Percentiles rank a stretch among this genome's conserved stretches.
These are phyloP conservation scores for Scalesia atractyloides DNA, from an alignment of 129 eudicot species.

Conservation along the genomic window DNA sequence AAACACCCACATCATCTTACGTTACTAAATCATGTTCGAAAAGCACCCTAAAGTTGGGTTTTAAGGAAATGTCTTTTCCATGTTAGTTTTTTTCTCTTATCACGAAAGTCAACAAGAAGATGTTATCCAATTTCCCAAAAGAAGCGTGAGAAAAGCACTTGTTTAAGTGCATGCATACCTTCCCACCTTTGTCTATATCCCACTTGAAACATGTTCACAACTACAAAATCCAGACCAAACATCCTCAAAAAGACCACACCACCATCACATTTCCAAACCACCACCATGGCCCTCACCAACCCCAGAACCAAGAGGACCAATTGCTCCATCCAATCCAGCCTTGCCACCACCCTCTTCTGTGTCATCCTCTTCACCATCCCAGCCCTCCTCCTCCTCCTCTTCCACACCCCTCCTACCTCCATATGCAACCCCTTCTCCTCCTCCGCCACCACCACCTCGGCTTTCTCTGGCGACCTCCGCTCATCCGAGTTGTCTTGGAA, in stretches of 20 bases:
- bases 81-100: too few species aligned
- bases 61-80: too few species aligned
- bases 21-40: too few species aligned
- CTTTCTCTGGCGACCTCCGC: constrained; percentile 74
- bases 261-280: constrained; percentile 28
- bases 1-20: too few species aligned
- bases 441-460: constrained; percentile 25
- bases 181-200: constrained; percentile 38
- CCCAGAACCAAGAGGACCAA: constrained; percentile 52
- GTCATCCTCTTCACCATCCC: constrained; percentile 84
- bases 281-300: constrained; percentile 54
- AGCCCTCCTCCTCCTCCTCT: constrained; percentile 76
- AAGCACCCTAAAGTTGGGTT: too few species aligned
- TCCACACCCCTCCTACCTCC: constrained; percentile 64
- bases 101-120: constrained; percentile 10
- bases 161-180: constrained; percentile 58
- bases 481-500: constrained; percentile 78
- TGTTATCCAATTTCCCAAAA: constrained; percentile 33
- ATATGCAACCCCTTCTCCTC: constrained; percentile 44
- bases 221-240: constrained; percentile 32
- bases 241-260: constrained; percentile 21
- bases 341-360: constrained; percentile 71
- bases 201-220: constrained; percentile 28
- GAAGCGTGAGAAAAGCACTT: constrained; percentile 58
- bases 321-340: constrained; percentile 50